These are phyloP conservation scores for Pythium plurisporium DNA, from an alignment of 352 stramenopile genomes.

Conservation along the genomic window DNA sequence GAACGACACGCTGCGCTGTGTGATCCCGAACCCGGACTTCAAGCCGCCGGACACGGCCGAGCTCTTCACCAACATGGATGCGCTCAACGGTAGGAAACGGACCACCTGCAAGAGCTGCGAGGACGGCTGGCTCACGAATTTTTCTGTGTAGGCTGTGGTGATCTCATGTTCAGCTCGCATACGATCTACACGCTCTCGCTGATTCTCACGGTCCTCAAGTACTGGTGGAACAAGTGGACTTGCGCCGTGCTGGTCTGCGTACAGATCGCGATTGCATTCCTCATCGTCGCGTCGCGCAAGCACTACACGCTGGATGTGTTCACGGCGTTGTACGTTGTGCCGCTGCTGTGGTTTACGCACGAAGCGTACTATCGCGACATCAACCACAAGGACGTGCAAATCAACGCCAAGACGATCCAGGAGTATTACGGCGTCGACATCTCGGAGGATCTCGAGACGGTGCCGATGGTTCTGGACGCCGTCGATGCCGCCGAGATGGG, in stretches of 20 bases:
- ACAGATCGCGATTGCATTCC: constrained; percentile 81
- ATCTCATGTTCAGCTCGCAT: constrained; percentile 92
- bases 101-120: no score
- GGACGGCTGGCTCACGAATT: neutral
- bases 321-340: constrained; percentile 85
- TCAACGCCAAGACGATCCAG: constrained; percentile 59
- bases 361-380: constrained; percentile 81
- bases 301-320: constrained; percentile 91
- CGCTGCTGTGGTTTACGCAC: constrained; percentile 77
- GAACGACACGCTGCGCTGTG: constrained; percentile 45
- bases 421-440: constrained; percentile 60
- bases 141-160: constrained; percentile 53
- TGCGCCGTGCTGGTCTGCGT: constrained; percentile 67
- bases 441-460: constrained; percentile 3
- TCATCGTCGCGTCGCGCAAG: constrained; percentile 87
- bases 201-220: constrained; percentile 83
- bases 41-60: constrained; percentile 42
- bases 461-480: neutral
- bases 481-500: neutral
- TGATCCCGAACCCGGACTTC: constrained; percentile 71
- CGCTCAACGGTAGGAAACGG: constrained; percentile 46
- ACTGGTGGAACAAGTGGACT: constrained; percentile 79
- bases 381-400: constrained; percentile 67
- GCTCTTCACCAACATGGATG: constrained; percentile 70
- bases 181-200: constrained; percentile 90